Percentiles rank a stretch among this genome's conserved stretches.
These are phyloP conservation scores for Panicum hallii DNA, from an alignment of 202 grass and related monocot genomes.

Conservation along the genomic window DNA sequence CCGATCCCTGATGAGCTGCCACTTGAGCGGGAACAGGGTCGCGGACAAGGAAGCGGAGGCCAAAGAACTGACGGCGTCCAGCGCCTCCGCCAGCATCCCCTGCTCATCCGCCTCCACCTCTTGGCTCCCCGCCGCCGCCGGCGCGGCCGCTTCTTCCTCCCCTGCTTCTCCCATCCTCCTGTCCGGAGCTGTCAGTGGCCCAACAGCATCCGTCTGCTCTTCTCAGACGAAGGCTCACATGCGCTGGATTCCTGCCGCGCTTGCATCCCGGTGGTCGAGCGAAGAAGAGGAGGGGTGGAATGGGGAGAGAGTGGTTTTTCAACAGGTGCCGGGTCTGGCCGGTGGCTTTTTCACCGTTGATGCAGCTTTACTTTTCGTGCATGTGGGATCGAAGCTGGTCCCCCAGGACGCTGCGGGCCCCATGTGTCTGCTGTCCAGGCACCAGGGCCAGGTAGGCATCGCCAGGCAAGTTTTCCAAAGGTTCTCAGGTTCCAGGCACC, in stretches of 20 bases:
- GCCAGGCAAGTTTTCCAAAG: too few species aligned
- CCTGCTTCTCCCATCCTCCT: slow-evolving; percentile 46
- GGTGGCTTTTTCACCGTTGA: too few species aligned
- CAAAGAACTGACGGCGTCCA: slow-evolving; percentile 43
- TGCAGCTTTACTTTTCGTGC: too few species aligned
- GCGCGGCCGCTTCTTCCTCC: background rate
- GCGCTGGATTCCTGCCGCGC: slow-evolving; percentile 1
- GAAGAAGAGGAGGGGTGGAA: background rate
- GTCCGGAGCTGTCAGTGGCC: background rate
- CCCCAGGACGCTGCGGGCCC: too few species aligned
- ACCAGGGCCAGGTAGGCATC: too few species aligned
- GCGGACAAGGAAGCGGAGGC: slow-evolving; percentile 59
- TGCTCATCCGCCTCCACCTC: slow-evolving; percentile 47
- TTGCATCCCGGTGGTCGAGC: slow-evolving; percentile 18
- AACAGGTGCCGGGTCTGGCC: too few species aligned
- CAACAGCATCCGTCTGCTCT: background rate
- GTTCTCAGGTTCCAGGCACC: too few species aligned
- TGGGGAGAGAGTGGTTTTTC: too few species aligned
- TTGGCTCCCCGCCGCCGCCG: background rate
- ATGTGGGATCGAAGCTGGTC: too few species aligned
- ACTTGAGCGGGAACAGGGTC: slow-evolving; percentile 75
- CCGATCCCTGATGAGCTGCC: slow-evolving; percentile 66
- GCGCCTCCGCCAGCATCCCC: slow-evolving; percentile 25
- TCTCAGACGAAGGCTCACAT: background rate
- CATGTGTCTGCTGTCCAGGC: too few species aligned